Evolutionary conservation across 2,329 filamentous ascomycete genomes (phyloP), one percentile per base, ranked within the genome.

Genomic region (Aspergillus uvarum): DNA sequence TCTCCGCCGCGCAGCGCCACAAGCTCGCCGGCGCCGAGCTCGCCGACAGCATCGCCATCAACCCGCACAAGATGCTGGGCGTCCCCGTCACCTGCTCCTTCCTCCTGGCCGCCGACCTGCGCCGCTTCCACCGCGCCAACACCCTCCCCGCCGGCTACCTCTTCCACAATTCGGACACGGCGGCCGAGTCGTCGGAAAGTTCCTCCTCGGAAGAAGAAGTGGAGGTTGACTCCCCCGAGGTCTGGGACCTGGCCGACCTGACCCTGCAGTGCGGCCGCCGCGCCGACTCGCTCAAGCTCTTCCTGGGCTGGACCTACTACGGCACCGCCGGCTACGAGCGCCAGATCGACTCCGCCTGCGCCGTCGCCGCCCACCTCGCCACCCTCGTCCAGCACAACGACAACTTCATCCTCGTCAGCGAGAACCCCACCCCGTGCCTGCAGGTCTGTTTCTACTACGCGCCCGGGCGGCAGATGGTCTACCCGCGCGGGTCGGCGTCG

Each of bases 41-140:
- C 47, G 95, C 93, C 10, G 85, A 97, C 76, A 91, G 87, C 14
- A 81, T 98, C 44, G 91, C 92, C 2, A 85, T 96, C 57, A 98
- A 96, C 76, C 93, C 95, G 59, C 95, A 99, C 79, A 98, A 98
- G 79, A 98, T 98, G 95, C 85, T 98, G 72, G 91, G 91, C 60
- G 90, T 92, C 2, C 94, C 95, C 0, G 80, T 96, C 47, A 96
- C 93, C 0, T 98, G 93, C 78, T 93, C 89, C 0, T 97, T 96
- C 79, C 83, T 99, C 4, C 83, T 99, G 12, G 88, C 86, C 0
- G 84, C 85, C 2, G 93, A 98, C 72, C 77, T 96, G 71, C 81
- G 83, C 58, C 79, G 89, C 24, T 96, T 98, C 74, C 89, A 95
- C 74, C 80, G 78, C 51, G 92, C 92, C 12, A 96, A 96, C 77